Base-by-base conservation (phyloP, 2,329 filamentous ascomycete species). In the Thelonectria olida region DNA sequence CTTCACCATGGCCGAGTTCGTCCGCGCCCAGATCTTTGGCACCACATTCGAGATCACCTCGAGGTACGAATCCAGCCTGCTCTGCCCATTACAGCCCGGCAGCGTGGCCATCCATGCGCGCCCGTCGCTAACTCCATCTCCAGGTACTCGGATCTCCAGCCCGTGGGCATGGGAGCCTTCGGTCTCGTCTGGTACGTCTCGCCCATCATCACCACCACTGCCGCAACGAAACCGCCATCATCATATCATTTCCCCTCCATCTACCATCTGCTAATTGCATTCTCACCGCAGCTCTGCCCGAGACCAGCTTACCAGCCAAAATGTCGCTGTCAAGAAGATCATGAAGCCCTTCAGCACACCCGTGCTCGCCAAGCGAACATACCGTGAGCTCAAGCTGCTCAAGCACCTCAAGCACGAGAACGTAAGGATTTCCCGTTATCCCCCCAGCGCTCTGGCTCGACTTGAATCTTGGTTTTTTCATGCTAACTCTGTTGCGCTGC, bases 341-440 rank as follows among this genome's bases (percentile, higher is more conserved):
- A 98, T 99, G 95, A 99, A 98, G 85, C 96, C 96, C 9, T 99
- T 99, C 82, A 97, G 94, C 85, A 99, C 96, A n/a, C 94, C 96
- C 1, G 96, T 99, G 61, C 85, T 99, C 48, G 96, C 96, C 61
- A 99, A 99, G 85, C 88, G 96, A 76, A 99, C 96, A 69, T 99
- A 99, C 79, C 90, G 96, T 75, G 96, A 99, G 80, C 83, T 99
- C 76, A 99, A 98, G 84, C 87, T 99, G 66, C 84, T 99, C 74
- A 99, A 98, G 84, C 96, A 99, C 76, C 84, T 99, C 63, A 90
- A 90, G 76, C 96, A 99, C 79, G 96, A 99, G 82, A 99, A 99
- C 82, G 95, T 97, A 79, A 54, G 78, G 71, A 36, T 17, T 38
- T 34, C 19, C 44, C 67, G 10, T 15, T 25, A 12, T 63, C 51